Evolutionary conservation across 768 basidiomycete genomes (phyloP), one percentile per base, ranked within the genome.

Genomic region (Kwoniella bestiolae): DNA sequence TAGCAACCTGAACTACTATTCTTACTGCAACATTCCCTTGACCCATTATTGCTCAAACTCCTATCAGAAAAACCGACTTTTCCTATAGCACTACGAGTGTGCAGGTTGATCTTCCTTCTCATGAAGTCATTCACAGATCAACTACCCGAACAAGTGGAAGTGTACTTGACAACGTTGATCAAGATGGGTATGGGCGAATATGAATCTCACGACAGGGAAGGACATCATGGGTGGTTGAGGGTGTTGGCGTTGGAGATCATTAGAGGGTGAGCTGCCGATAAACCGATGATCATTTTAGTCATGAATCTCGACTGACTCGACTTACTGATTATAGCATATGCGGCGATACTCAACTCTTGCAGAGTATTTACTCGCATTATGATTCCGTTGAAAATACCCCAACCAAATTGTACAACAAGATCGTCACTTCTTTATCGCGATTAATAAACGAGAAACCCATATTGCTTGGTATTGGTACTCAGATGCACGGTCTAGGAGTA

Each of bases 181-280:
- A 76, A 77, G 58, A 66, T 85, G 57, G 75, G 84, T 59, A 77
- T 83, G 12, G 84, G 83, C 6, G 83, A 84, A 21, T 21, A 26
- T 34, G 52, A 41, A 41, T 14, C 38, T 41, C 38, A 55, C 18
- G 71, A 68, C 3, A 76, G 74, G 18, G 75, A 74, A 3, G 50
- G 77, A 64, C 49, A 79, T 56, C 59, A 47, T 3, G n/a, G 29
- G 1, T 98, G 94, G 94, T 90, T 92, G 84, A 84, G 93, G 16
- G 92, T 95, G 0, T 84, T 98, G 8, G 89, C 92, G 1, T 88
- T 95, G 88, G 94, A 98, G 78, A 90, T 94, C 49, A 88, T 95
- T 83, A 84, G 94, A 79, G 94, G 92, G 78, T 78, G 53, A 59
- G 78, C 67, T 5, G 29, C 18, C 18, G 26, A 5, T n/a, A 21